Evolutionary conservation across 2,329 filamentous ascomycete species (phyloP).

Genomic region (Phoma sp.): DNA sequence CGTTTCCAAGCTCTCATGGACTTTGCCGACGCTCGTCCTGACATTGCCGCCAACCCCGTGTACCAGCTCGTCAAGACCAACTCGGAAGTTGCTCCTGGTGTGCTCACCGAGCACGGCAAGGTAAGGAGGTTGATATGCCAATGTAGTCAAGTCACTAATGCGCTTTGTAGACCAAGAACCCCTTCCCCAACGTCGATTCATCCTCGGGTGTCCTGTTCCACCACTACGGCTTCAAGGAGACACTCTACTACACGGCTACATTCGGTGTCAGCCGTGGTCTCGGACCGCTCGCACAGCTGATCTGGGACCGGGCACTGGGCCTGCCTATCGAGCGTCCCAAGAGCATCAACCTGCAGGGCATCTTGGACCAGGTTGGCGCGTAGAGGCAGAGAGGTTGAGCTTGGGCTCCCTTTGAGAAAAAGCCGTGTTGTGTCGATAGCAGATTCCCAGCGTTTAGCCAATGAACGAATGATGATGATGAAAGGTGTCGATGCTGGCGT

Average conservation of each 20-base stretch:
- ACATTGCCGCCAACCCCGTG: constrained; percentile 85
- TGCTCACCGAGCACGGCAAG: constrained; percentile 94
- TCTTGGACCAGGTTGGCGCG: constrained; percentile 67
- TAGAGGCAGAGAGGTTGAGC: constrained; percentile 16
- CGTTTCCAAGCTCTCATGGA: constrained; percentile 97
- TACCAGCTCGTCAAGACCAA: constrained; percentile 96
- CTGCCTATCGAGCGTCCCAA: constrained; percentile 97
- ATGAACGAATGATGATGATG: constrained; percentile 11
- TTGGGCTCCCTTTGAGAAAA: not conserved
- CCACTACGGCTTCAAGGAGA: constrained; percentile 97
- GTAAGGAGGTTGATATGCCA: constrained; percentile 40
- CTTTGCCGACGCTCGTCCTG: constrained; percentile 83
- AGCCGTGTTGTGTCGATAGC: constrained; percentile 23
- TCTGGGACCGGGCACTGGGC: constrained; percentile 94
- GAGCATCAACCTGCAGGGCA: constrained; percentile 90
- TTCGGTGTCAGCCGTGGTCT: constrained; percentile 75
- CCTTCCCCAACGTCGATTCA: constrained; percentile 95
- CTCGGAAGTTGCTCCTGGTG: constrained; percentile 85
- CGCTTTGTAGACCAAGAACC: constrained; percentile 77
- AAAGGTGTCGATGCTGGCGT: not conserved
- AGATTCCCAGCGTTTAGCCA: constrained; percentile 19
- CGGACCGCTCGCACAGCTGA: constrained; percentile 88
- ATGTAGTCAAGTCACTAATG: not conserved
- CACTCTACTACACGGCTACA: constrained; percentile 85
- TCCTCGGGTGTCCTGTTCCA: constrained; percentile 94